Percentiles rank a stretch among this genome's conserved stretches.
These are phyloP conservation scores for Pleurotus eryngii DNA, from an alignment of 768 basidiomycete species.

Conservation along the genomic window DNA sequence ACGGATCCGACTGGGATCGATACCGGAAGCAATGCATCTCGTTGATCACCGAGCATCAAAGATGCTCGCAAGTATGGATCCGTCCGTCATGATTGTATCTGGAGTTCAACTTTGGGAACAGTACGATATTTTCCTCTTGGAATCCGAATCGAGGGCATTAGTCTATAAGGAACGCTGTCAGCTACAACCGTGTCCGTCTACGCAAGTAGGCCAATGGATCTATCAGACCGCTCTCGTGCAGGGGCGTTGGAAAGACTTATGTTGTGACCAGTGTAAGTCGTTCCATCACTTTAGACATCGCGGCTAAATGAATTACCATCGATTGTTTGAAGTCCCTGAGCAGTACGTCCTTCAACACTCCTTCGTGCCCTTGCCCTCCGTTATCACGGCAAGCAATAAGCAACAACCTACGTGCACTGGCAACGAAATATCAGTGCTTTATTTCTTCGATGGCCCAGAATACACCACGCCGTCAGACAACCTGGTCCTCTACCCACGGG, in stretches of 20 bases:
- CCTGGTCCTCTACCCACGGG: neutral
- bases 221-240: neutral
- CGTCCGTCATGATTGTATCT: neutral
- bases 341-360: neutral
- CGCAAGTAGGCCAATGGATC: neutral
- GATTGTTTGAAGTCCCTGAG: neutral
- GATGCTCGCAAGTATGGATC: neutral
- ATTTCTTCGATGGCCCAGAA: neutral
- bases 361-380: neutral
- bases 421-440: neutral
- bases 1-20: neutral
- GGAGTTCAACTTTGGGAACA: neutral
- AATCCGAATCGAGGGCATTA: neutral
- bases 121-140: conserved; percentile 1
- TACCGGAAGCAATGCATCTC: neutral
- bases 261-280: neutral
- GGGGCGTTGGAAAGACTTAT: neutral
- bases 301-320: too few species aligned
- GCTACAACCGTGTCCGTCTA: neutral
- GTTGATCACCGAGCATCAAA: neutral
- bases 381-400: neutral
- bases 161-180: neutral
- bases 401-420: neutral
- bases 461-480: neutral
- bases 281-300: neutral